Percentiles rank a stretch among this genome's conserved stretches.
Conservation (phyloP, 257 asterid genomes). For the Scutellaria galericulata region DNA sequence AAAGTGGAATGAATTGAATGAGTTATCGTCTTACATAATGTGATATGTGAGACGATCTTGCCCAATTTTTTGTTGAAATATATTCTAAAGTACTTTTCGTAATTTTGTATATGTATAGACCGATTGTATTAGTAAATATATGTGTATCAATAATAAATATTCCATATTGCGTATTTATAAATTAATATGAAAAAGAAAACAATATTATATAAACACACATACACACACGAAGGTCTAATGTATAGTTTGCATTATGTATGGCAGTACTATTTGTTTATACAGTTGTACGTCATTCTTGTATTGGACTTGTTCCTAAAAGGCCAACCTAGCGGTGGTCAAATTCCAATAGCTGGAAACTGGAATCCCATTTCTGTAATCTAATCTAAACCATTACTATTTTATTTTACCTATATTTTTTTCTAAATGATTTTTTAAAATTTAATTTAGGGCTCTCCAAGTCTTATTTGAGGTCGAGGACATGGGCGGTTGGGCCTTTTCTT, state of each 20-base stretch:
- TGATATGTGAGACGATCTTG: too few relatives aligned
- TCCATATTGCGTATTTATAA: not conserved
- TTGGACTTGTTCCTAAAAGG: constrained; percentile 40
- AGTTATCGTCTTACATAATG: too few relatives aligned
- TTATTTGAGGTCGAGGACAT: not conserved
- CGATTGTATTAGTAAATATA: not conserved
- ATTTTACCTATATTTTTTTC: not conserved
- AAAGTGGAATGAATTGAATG: too few relatives aligned
- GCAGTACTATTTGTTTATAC: constrained; percentile 20
- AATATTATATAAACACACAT: not conserved
- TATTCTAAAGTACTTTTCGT: too few relatives aligned
- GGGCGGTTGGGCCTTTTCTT: constrained; percentile 31
- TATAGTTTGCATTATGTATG: not conserved
- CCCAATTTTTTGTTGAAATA: too few relatives aligned
- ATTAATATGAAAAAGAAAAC: not conserved
- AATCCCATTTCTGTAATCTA: constrained; percentile 33
- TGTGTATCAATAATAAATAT: not conserved
- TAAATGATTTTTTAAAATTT: not conserved
- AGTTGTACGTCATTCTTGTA: constrained; percentile 35
- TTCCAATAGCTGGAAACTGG: constrained; percentile 50
- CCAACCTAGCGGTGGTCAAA: constrained; percentile 48
- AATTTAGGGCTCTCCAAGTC: not conserved
- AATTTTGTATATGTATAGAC: not conserved
- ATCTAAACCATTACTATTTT: not conserved
- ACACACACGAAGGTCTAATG: constrained; percentile 7